Evolutionary conservation across 371 early-diverging fungal genomes (phyloP), one percentile per base, ranked within the genome.

Genomic region (Batkoa obscura): DNA sequence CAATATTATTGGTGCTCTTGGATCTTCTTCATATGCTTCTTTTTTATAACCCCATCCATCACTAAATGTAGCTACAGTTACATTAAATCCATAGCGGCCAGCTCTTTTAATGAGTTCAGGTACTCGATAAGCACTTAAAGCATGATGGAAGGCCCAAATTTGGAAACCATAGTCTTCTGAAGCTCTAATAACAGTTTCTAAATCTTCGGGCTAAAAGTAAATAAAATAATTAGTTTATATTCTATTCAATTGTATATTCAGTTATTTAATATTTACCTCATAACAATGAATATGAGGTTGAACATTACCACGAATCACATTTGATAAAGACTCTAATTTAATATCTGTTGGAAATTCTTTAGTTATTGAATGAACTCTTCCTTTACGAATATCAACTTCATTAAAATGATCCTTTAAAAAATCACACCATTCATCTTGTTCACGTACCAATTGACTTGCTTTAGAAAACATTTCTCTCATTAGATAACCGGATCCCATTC

Each of bases 381-480:
- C 46, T 13, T 60, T 59, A n/a, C 66, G n/a, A 42, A 37, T 41
- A 33, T 66, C 48, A 2, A 79, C 80, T 42, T 78, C 70, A 45
- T 17, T 37, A 30, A 53, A 53, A 35, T 15, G 17, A 39, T 41
- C 39, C 3, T 17, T n/a, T 23, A 53, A 9, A 23, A 38, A 41
- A 12, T 59, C 64, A 61, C 89, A 88, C 89, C 89, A 88, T 51
- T 81, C 83, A 49, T 86, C 80, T 65, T 88, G 88, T 9, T 63
- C 62, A 10, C 56, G 54, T 47, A 71, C 61, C 36, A 80, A 56
- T 4, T 54, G 50, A 37, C 65, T 70, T 37, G 86, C 88, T 61
- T 70, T 68, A 15, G 70, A 66, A 34, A 84, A 76, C 30, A 66
- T 63, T 35, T 78, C 64, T 32, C 88, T 75, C 61, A 83, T 73